Base-by-base conservation (phyloP, 73 alveolate genomes). In the Tetrahymena thermophila region DNA sequence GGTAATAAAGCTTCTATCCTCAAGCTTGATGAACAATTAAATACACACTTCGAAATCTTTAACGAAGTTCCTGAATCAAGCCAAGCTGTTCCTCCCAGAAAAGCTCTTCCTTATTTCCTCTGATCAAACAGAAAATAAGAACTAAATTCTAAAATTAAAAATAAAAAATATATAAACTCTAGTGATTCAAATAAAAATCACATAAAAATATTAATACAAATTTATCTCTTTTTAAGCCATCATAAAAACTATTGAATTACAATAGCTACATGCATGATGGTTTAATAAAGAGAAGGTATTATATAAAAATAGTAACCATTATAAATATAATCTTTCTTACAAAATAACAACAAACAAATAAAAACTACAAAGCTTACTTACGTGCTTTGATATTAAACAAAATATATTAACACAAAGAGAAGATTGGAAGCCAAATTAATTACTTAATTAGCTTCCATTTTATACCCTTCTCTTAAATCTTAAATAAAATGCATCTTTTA, bases 1-100 rank as follows among this genome's bases (percentile, higher is more conserved):
- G 99, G 98, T 35, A 98, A 98, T 96, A 85, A 43, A 35, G 99
- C 99, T 35, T 96, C 99, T 35, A 98, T 98, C 58, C 94, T 98
- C 57, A 93, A 96, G 58, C 93, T 98, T 35, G 98, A 96, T 95
- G 98, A 96, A 58, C 95, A 97, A 94, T 85, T 98, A 56, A 94
- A 94, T 55, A 93, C 94, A 25, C 94, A 94, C 84, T 98, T 94
- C 94, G 94, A 93, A 57, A 98, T 97, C 85, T 97, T 98, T 95
- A 84, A 93, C 35, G 98, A 96, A 84, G 97, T 97, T 17, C 97
- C 98, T 31, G 96, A 95, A 95, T 93, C 96, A 93, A 95, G 94
- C 55, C 37, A 37, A 38, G 94, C 96, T 93, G 85, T 84, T 58
- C 97, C 97, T 40, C 97, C 97, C 56, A 95, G 94, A 93, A 95